These are phyloP conservation scores for Stenocarpella maydis DNA, from an alignment of 2,329 filamentous ascomycete genomes.

Conservation along the genomic window DNA sequence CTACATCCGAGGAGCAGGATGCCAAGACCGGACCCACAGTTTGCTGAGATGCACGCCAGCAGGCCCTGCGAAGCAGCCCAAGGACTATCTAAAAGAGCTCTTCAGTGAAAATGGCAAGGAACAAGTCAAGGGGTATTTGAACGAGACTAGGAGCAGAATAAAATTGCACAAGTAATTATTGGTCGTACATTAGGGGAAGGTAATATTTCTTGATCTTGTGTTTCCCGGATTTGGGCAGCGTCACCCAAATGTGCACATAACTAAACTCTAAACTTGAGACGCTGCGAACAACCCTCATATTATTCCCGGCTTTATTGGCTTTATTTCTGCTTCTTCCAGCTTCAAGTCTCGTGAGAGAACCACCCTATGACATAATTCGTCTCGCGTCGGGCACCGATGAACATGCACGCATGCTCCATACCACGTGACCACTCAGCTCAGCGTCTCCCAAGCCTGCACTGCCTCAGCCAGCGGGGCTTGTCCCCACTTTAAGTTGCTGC, in stretches of 20 bases:
- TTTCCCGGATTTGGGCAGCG: neutral
- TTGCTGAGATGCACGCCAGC: slow-evolving; percentile 26
- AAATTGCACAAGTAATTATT: slow-evolving; percentile 13
- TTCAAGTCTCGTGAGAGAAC: neutral
- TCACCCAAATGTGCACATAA: too few relatives aligned
- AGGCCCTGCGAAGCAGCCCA: slow-evolving; percentile 15
- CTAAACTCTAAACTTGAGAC: too few relatives aligned
- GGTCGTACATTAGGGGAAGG: neutral
- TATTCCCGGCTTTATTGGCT: neutral
- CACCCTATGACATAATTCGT: neutral
- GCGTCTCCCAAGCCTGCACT: slow-evolving; percentile 10
- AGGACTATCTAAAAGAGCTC: slow-evolving; percentile 21
- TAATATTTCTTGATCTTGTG: neutral
- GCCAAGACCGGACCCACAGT: slow-evolving; percentile 29
- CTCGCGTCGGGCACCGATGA: neutral
- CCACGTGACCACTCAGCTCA: slow-evolving; percentile 16
- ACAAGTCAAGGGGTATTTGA: slow-evolving; percentile 26
- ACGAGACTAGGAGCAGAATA: slow-evolving; percentile 26
- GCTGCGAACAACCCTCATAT: fast-evolving
- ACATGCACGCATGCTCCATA: neutral
- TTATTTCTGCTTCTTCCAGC: neutral
- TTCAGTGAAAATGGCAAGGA: slow-evolving; percentile 30
- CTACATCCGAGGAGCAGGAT: slow-evolving; percentile 31
- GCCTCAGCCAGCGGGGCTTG: slow-evolving; percentile 11
- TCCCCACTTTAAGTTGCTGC: neutral